Percentiles rank a stretch among this genome's conserved stretches.
Evolutionary conservation across 805 yeast genomes (phyloP).

Genomic region (Metschnikowia drakensbergensis): DNA sequence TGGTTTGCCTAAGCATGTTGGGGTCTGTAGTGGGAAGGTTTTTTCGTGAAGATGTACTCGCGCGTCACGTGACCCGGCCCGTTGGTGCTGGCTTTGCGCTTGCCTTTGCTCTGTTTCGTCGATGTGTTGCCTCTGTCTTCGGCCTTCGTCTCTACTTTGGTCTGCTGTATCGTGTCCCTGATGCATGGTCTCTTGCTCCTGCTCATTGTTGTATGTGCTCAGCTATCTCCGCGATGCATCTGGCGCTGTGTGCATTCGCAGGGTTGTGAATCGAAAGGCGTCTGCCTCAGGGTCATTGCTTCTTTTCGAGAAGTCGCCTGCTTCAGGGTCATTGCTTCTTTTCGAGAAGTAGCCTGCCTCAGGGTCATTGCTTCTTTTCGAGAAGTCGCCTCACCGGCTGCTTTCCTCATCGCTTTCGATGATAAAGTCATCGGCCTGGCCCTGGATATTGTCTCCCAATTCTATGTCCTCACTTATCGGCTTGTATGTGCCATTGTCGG

Average conservation of each 20-base stretch:
- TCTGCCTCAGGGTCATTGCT: too few relatives aligned
- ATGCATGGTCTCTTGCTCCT: too few relatives aligned
- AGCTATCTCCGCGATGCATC: too few relatives aligned
- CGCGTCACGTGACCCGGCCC: constrained; percentile 1
- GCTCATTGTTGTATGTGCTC: too few relatives aligned
- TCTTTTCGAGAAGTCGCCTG: too few relatives aligned
- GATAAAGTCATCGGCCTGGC: constrained; percentile 39
- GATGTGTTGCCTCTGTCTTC: neutral
- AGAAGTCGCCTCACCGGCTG: too few relatives aligned
- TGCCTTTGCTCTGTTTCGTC: neutral
- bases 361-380: too few relatives aligned
- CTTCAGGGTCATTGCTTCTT: too few relatives aligned
- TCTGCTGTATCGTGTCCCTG: too few relatives aligned
- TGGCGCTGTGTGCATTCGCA: too few relatives aligned
- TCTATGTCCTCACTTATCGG: constrained; percentile 33
- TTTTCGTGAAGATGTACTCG: neutral
- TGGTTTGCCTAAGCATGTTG: constrained; percentile 3
- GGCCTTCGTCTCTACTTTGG: neutral
- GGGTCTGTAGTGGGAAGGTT: neutral
- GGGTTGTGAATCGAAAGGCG: too few relatives aligned
- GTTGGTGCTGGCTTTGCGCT: neutral
- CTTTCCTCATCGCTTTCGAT: constrained; percentile 48
- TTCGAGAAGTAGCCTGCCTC: too few relatives aligned
- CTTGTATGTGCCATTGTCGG: constrained; percentile 27
- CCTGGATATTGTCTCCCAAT: constrained; percentile 29